phyloP scores from a whole-genome alignment of 1,284 basidiomycete species.

The Pseudozyma sp. region DNA sequence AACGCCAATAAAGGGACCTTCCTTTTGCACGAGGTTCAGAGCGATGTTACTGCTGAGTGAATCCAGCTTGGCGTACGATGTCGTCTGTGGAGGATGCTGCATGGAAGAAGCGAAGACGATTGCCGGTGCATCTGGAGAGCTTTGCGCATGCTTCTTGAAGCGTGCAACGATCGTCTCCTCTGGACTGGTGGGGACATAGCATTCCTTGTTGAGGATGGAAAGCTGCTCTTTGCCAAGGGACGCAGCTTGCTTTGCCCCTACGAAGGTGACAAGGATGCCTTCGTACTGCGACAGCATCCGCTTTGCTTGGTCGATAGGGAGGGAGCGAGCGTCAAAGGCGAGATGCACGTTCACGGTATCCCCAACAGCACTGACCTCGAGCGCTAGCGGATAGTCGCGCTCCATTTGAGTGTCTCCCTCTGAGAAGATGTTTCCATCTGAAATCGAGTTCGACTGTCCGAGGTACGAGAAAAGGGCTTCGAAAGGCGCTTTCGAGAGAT shows the following conservation, averaged over 20 bases:
- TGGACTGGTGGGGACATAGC: slow-evolving; percentile 25
- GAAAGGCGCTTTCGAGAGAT: slow-evolving; percentile 39
- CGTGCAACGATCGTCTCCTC: slow-evolving; percentile 49
- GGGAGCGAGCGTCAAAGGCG: slow-evolving; percentile 36
- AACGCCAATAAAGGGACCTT: slow-evolving; percentile 47
- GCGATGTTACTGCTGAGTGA: slow-evolving; percentile 48
- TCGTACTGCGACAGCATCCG: slow-evolving; percentile 55
- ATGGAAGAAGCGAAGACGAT: slow-evolving; percentile 48
- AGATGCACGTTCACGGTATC: slow-evolving; percentile 43
- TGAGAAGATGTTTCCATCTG: slow-evolving; percentile 8
- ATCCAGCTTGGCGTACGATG: slow-evolving; percentile 58
- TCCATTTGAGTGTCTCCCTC: slow-evolving; percentile 43
- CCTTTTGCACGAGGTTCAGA: slow-evolving; percentile 17
- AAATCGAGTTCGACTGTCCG: slow-evolving; percentile 10
- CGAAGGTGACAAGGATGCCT: slow-evolving; percentile 8
- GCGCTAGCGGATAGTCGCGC: slow-evolving; percentile 57
- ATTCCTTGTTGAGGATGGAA: slow-evolving; percentile 42
- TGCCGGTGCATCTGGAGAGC: slow-evolving; percentile 43
- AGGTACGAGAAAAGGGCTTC: slow-evolving; percentile 62
- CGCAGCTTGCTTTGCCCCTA: not conserved
- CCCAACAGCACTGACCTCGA: slow-evolving; percentile 50
- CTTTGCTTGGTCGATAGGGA: slow-evolving; percentile 47
- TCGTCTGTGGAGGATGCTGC: slow-evolving; percentile 20
- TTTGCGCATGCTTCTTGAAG: slow-evolving; percentile 36
- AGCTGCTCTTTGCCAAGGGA: slow-evolving; percentile 3